Evolutionary conservation across 768 basidiomycete species (phyloP).

Genomic region (Leccinum arenicola): DNA sequence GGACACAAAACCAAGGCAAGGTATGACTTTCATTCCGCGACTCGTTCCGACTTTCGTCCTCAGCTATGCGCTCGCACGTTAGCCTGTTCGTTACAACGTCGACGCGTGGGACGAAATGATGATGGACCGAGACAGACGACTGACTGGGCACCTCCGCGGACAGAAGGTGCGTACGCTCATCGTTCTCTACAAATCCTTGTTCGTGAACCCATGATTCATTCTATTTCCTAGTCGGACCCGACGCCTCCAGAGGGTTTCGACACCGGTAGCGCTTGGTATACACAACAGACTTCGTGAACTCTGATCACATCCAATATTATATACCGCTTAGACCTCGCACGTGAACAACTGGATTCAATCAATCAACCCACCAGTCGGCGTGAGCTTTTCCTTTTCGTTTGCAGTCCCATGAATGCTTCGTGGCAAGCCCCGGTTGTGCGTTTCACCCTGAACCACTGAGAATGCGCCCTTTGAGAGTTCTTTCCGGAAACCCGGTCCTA

Average conservation of each 20-base stretch:
- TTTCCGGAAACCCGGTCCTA: background rate
- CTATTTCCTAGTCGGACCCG: constrained; percentile 53
- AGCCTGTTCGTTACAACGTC: constrained; percentile 83
- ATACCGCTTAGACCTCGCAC: constrained; percentile 15
- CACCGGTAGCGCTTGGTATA: constrained; percentile 73
- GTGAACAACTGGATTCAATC: background rate
- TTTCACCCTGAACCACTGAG: background rate
- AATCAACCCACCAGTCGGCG: background rate
- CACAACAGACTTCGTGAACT: constrained; percentile 47
- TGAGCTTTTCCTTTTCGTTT: background rate
- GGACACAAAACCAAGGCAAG: constrained; percentile 89
- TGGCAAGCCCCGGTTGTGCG: background rate
- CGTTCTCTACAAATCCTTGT: background rate
- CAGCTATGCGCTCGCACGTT: background rate
- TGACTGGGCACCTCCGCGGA: constrained; percentile 85
- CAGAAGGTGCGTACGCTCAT: constrained; percentile 65
- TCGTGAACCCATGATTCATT: background rate
- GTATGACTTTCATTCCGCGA: constrained; percentile 36
- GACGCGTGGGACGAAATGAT: constrained; percentile 95
- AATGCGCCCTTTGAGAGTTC: background rate
- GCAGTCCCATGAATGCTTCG: background rate
- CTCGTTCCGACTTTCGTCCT: background rate
- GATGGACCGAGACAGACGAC: constrained; percentile 85
- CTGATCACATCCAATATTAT: constrained; percentile 9
- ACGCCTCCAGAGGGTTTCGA: constrained; percentile 67